phyloP scores from a whole-genome alignment of 2,329 filamentous ascomycete genomes.

The Aspergillus calidoustus region DNA sequence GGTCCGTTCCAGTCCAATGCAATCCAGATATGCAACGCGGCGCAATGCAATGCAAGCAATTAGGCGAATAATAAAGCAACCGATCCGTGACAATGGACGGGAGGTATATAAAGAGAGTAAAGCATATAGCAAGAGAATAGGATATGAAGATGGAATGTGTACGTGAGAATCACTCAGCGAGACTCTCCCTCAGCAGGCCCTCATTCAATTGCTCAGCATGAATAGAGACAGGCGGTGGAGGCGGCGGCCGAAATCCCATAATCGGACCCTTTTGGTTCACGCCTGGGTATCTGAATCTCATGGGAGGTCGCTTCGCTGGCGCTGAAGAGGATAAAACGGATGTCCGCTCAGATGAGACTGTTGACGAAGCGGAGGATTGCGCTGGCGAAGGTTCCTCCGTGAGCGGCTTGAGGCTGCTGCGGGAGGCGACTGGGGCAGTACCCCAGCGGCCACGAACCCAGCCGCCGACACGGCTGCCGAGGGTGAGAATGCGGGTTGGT shows the following conservation, averaged over 20 bases:
- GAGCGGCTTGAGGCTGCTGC: conserved; percentile 9
- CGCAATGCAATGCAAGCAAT: conserved; percentile 10
- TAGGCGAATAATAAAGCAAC: conserved; percentile 7
- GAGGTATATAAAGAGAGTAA: conserved; percentile 3
- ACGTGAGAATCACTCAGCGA: conserved; percentile 50
- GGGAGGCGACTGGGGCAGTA: conserved; percentile 48
- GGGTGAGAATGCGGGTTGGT: conserved; percentile 34
- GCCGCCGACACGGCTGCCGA: conserved; percentile 64
- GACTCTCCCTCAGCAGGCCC: conserved; percentile 63
- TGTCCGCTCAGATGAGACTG: conserved; percentile 66
- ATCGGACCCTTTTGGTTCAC: conserved; percentile 80
- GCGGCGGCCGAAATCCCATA: conserved; percentile 68
- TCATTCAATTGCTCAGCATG: conserved; percentile 63
- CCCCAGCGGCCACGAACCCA: conserved; percentile 71
- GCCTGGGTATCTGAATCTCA: conserved; percentile 61
- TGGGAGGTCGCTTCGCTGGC: conserved; percentile 14
- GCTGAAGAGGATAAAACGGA: conserved; percentile 66
- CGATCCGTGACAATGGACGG: not conserved
- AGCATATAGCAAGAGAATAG: not conserved
- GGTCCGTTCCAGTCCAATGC: conserved; percentile 4
- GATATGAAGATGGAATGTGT: not conserved
- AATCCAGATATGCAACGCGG: conserved; percentile 1
- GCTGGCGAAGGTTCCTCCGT: conserved; percentile 12
- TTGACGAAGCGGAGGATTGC: conserved; percentile 23
- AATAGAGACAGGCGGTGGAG: conserved; percentile 61